These are phyloP conservation scores for Candida hungchunana DNA, from an alignment of 805 yeast species.

Conservation along the genomic window DNA sequence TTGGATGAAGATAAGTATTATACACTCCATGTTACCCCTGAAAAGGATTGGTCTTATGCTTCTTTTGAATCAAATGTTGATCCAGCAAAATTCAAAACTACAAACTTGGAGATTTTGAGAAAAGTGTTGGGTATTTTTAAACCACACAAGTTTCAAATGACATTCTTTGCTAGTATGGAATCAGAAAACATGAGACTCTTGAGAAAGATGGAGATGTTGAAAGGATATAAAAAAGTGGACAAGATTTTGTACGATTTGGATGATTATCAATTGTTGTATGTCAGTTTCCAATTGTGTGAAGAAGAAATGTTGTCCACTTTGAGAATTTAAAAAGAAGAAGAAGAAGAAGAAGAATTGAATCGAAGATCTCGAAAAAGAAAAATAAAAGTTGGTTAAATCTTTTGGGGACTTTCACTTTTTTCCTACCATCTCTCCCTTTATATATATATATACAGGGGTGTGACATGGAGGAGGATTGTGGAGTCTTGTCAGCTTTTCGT, in stretches of 20 bases:
- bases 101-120: constrained; percentile 51
- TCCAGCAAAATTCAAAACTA: constrained; percentile 32
- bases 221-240: constrained; percentile 59
- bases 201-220: constrained; percentile 29
- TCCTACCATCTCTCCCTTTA: not conserved
- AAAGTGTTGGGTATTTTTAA: constrained; percentile 60
- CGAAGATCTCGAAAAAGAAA: constrained; percentile 15
- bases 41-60: constrained; percentile 91
- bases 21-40: constrained; percentile 94
- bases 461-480: too few species aligned
- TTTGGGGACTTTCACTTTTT: too few species aligned
- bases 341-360: constrained; percentile 11
- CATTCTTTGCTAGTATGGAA: constrained; percentile 38
- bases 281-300: constrained; percentile 49
- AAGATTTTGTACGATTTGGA: constrained; percentile 69
- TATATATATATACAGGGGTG: not conserved
- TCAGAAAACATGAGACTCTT: constrained; percentile 34
- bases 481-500: constrained; percentile 20
- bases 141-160: constrained; percentile 72
- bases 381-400: constrained; percentile 14
- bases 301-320: constrained; percentile 20
- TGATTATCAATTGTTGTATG: constrained; percentile 67
- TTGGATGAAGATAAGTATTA: constrained; percentile 60
- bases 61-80: constrained; percentile 89
- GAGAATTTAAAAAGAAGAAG: constrained; percentile 5